Evolutionary conservation across 345 rosid species (phyloP).

Genomic region (Stellera chamaejasme): DNA sequence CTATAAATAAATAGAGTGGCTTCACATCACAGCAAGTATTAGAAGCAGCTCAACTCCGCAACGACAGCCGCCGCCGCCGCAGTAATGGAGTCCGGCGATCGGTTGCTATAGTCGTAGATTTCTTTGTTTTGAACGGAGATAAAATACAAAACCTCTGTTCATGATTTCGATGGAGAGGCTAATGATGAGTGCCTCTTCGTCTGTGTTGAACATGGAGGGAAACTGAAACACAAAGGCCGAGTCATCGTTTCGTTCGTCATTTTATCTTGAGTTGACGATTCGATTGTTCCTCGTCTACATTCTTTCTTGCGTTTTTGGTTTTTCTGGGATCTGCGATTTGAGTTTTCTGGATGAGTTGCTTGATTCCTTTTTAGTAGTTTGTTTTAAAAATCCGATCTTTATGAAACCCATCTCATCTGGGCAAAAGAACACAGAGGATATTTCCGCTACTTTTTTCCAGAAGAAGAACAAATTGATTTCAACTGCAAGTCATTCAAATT

Average conservation of each 20-base stretch:
- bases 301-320: not conserved
- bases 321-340: not conserved
- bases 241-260: slow-evolving; percentile 71
- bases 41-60: no score
- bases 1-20: no score
- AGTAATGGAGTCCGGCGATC: not conserved
- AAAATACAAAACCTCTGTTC: slow-evolving; percentile 11
- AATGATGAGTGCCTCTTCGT: slow-evolving; percentile 9
- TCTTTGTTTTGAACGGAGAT: no score
- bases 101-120: not conserved
- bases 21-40: no score
- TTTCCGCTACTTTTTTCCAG: no score
- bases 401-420: no score
- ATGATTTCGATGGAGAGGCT: slow-evolving; percentile 1
- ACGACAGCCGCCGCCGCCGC: not conserved
- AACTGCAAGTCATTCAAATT: no score
- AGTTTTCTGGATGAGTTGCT: no score
- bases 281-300: slow-evolving; percentile 71
- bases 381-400: no score
- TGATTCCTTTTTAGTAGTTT: no score
- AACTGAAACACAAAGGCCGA: slow-evolving; percentile 35
- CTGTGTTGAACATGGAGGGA: slow-evolving; percentile 24
- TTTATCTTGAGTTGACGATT: slow-evolving; percentile 35
- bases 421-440: no score
- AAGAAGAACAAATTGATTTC: no score